phyloP scores from a whole-genome alignment of 1,284 basidiomycete species.

The Heterobasidion annosum region DNA sequence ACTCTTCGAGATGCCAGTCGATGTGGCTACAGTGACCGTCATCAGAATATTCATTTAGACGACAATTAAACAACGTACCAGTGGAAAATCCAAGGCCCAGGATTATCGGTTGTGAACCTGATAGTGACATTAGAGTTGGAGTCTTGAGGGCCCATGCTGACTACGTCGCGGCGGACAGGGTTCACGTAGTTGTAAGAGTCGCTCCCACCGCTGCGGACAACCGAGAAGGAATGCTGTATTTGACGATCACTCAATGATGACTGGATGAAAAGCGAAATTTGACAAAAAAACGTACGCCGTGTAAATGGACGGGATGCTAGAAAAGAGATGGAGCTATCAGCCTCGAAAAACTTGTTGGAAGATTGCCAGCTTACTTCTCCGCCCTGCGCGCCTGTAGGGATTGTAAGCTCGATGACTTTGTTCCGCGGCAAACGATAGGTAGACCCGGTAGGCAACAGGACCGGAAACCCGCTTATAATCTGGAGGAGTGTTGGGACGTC shows the following conservation, averaged over 20 bases:
- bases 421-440: conserved; percentile 20
- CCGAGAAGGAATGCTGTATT: conserved; percentile 17
- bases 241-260: not conserved
- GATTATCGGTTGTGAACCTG: conserved; percentile 29
- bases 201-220: conserved; percentile 18
- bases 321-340: not conserved
- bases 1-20: conserved; percentile 15
- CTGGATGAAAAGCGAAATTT: not conserved
- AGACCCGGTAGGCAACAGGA: conserved; percentile 21
- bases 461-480: conserved; percentile 22
- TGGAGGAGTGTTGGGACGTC: conserved; percentile 25
- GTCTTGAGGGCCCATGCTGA: conserved; percentile 11
- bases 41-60: not conserved
- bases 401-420: conserved; percentile 24
- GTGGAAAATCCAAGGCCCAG: conserved; percentile 40
- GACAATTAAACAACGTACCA: conserved; percentile 15
- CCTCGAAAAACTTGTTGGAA: not conserved
- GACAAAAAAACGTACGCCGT: conserved; percentile 19
- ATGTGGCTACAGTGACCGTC: not conserved
- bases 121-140: conserved; percentile 16
- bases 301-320: conserved; percentile 30
- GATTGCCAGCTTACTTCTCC: conserved; percentile 12
- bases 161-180: conserved; percentile 21
- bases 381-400: conserved; percentile 19
- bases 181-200: conserved; percentile 28